Base-by-base conservation (phyloP, 106 monocot species). In the Dendrobium huoshanense region DNA sequence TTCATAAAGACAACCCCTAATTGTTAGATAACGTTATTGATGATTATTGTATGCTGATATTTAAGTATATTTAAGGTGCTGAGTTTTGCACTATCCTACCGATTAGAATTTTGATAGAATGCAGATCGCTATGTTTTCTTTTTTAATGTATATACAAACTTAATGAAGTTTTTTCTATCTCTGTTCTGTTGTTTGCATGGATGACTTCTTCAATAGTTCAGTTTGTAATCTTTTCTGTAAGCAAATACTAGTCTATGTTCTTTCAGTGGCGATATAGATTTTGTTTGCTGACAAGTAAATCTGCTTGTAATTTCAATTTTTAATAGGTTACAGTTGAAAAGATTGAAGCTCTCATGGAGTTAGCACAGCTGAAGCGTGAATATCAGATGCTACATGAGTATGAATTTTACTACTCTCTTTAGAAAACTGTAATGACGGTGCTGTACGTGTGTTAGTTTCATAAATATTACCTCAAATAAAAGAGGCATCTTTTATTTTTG, bases 261-360 rank as follows among this genome's bases (percentile, higher is more conserved):
- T 44, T 74, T 37, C 22, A 43, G 43, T n/a, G 9, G n/a, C 33
- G 37, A 74, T 24, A 74, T 74, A n/a, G 2, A 20, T 74, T 74
- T 74, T 74, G 41, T 20, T 74, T 74, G 70, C 20, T 74, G 42
- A n/a, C 20, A 42, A 74, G 20, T 16, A 42, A 74, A 74, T 74
- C 43, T 42, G n/a, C 45, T 2, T 67, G 7, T 78, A 10, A 22
- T 55, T 70, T 79, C 33, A 43, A 42, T 47, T 78, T 75, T 77
- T 43, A 64, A 44, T 77, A 93, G 93, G 93, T 93, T 55, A 88
- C 88, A 19, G 80, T 90, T 82, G 93, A 93, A 88, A 93, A 93
- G 86, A 90, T 93, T 15, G 86, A 82, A 64, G 88, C 85, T 78
- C 88, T 93, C 49, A 81, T 90, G 85, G 93, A 93, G 80, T 85